A percentile compares a stretch with the other conserved stretches of the same genome.
Conservation (phyloP, 2,329 filamentous ascomycete species). For the Rasamsonia emersonii region DNA sequence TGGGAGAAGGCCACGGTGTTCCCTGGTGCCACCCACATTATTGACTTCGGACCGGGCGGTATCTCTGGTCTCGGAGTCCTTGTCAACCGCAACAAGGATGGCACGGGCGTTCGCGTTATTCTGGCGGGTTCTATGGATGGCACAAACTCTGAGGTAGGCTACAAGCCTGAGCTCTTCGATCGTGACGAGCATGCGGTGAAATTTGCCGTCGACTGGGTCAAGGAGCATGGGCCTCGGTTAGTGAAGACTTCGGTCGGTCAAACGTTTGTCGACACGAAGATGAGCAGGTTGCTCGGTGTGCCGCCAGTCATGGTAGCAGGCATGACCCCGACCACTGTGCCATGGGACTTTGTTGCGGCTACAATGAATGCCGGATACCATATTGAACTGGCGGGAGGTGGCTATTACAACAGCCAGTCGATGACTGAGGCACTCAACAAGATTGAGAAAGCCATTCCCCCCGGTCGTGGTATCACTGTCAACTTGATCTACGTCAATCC, state of each 20-base stretch:
- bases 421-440: conserved; percentile 78
- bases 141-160: conserved; percentile 82
- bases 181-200: conserved; percentile 92
- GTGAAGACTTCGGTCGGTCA: conserved; percentile 82
- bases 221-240: conserved; percentile 87
- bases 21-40: conserved; percentile 79
- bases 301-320: conserved; percentile 85
- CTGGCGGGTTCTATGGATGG: conserved; percentile 89
- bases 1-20: conserved; percentile 96
- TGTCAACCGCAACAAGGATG: conserved; percentile 98
- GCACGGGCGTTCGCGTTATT: conserved; percentile 92
- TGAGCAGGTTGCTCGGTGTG: conserved; percentile 76
- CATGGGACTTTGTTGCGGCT: conserved; percentile 84
- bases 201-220: conserved; percentile 95
- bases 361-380: conserved; percentile 96
- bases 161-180: conserved; percentile 96
- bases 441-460: conserved; percentile 74
- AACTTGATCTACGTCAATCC: conserved; percentile 91
- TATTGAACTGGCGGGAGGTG: conserved; percentile 81
- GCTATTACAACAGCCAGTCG: conserved; percentile 73
- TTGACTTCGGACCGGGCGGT: conserved; percentile 94
- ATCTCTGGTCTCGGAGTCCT: conserved; percentile 93
- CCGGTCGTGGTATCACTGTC: conserved; percentile 78
- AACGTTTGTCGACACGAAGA: conserved; percentile 93
- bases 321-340: conserved; percentile 85